These are phyloP conservation scores for Phytophthora uliginosa DNA, from an alignment of 352 stramenopile genomes.

Conservation along the genomic window DNA sequence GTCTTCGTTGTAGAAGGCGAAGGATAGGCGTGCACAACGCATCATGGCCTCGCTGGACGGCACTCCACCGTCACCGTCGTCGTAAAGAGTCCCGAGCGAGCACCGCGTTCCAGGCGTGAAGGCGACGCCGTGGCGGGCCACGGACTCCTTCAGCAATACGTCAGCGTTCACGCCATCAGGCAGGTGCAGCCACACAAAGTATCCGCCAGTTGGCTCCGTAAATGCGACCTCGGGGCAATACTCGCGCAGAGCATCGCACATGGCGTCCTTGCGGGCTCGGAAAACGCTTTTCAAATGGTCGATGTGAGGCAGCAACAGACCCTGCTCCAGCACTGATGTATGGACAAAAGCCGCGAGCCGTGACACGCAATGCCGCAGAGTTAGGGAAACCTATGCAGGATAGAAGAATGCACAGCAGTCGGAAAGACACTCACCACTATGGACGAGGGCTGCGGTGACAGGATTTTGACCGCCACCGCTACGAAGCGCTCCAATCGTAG, in stretches of 20 bases:
- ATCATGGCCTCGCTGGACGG: slow-evolving; percentile 41
- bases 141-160: slow-evolving; percentile 59
- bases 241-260: slow-evolving; percentile 60
- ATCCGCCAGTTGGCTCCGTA: slow-evolving; percentile 74
- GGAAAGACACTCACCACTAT: slow-evolving; percentile 56
- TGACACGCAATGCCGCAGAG: slow-evolving; percentile 11
- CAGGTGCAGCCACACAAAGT: slow-evolving; percentile 88
- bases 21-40: slow-evolving; percentile 72
- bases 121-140: slow-evolving; percentile 63
- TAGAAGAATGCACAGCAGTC: slow-evolving; percentile 8
- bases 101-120: slow-evolving; percentile 84
- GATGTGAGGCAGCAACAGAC: slow-evolving; percentile 61
- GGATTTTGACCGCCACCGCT: slow-evolving; percentile 93
- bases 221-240: slow-evolving; percentile 62
- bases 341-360: slow-evolving; percentile 31
- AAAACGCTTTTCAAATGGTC: slow-evolving; percentile 55
- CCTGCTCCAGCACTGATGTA: slow-evolving; percentile 65
- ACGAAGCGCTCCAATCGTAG: slow-evolving; percentile 84
- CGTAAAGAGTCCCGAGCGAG: slow-evolving; percentile 43
- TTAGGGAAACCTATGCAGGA: slow-evolving; percentile 16
- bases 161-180: slow-evolving; percentile 56
- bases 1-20: slow-evolving; percentile 84
- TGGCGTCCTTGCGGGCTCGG: slow-evolving; percentile 46
- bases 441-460: slow-evolving; percentile 87
- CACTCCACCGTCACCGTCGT: slow-evolving; percentile 31